Evolutionary conservation across 768 basidiomycete genomes (phyloP).

Genomic region (Steccherinum ochraceum): DNA sequence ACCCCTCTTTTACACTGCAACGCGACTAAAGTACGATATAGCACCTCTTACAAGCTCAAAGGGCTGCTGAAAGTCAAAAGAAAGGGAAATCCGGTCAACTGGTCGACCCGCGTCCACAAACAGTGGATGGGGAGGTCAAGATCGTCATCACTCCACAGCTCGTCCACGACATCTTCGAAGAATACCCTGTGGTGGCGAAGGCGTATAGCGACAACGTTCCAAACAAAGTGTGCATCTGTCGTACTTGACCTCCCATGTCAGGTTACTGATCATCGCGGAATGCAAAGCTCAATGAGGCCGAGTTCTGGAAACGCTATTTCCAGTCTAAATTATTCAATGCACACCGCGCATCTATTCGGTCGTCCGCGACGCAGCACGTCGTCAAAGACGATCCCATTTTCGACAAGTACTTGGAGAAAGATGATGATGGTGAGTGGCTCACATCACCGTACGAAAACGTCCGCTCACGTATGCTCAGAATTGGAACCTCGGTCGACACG

Average conservation of each 20-base stretch:
- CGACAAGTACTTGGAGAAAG: conserved; percentile 92
- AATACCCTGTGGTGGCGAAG: conserved; percentile 90
- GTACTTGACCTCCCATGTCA: not conserved
- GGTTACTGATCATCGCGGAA: not conserved
- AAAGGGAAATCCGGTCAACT: conserved; percentile 82
- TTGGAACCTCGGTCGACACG: conserved; percentile 71
- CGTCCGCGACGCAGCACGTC: conserved; percentile 74
- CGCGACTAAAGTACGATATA: too few relatives aligned
- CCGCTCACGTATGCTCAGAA: conserved; percentile 34
- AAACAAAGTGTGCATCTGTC: conserved; percentile 47
- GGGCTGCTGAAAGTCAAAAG: conserved; percentile 64
- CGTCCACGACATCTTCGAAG: conserved; percentile 94
- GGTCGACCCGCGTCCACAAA: conserved; percentile 83
- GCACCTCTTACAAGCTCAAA: conserved; percentile 74
- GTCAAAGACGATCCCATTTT: conserved; percentile 91
- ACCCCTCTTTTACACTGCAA: too few relatives aligned
- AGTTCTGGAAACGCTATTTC: conserved; percentile 98
- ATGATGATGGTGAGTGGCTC: conserved; percentile 76
- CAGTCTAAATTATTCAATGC: conserved; percentile 93
- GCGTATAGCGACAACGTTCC: conserved; percentile 94
- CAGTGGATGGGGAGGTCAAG: conserved; percentile 82
- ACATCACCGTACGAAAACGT: not conserved
- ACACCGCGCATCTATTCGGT: conserved; percentile 89
- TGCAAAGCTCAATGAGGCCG: conserved; percentile 73
- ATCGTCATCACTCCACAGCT: conserved; percentile 88